phyloP scores from a whole-genome alignment of 352 stramenopile species.

The Sclerospora graminicola region DNA sequence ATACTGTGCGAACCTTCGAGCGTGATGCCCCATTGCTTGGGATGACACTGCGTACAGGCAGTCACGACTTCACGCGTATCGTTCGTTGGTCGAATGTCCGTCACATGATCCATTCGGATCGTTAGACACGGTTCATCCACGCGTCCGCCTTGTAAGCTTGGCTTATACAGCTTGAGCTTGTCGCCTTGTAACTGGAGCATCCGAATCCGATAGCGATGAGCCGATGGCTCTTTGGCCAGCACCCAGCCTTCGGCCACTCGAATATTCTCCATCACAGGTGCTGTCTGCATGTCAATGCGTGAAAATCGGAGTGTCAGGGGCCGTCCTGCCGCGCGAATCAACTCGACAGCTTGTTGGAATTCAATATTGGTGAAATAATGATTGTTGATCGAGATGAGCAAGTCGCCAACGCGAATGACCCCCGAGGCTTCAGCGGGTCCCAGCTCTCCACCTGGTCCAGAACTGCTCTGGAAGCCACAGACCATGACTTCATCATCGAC shows the following conservation, averaged over 20 bases:
- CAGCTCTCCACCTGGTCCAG: constrained; percentile 15
- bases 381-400: constrained; percentile 82
- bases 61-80: constrained; percentile 68
- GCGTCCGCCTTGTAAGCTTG: constrained; percentile 67
- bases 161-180: constrained; percentile 78
- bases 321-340: constrained; percentile 56
- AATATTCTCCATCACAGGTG: constrained; percentile 17
- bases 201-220: constrained; percentile 63
- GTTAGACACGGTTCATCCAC: constrained; percentile 58
- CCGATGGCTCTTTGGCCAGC: constrained; percentile 70
- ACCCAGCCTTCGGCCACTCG: constrained; percentile 80
- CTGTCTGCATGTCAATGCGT: constrained; percentile 41
- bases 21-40: constrained; percentile 80
- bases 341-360: constrained; percentile 65
- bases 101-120: constrained; percentile 77
- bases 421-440: constrained; percentile 56
- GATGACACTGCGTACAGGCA: constrained; percentile 72
- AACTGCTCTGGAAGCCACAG: constrained; percentile 56
- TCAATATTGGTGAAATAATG: constrained; percentile 84
- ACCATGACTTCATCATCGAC: constrained; percentile 87
- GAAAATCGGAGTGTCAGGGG: constrained; percentile 80
- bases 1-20: no score
- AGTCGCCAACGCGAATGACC: constrained; percentile 67
- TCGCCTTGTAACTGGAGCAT: constrained; percentile 77
- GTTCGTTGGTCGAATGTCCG: constrained; percentile 75